Conservation (phyloP, 140 eudicot genomes). For the Flaveria floridana region DNA sequence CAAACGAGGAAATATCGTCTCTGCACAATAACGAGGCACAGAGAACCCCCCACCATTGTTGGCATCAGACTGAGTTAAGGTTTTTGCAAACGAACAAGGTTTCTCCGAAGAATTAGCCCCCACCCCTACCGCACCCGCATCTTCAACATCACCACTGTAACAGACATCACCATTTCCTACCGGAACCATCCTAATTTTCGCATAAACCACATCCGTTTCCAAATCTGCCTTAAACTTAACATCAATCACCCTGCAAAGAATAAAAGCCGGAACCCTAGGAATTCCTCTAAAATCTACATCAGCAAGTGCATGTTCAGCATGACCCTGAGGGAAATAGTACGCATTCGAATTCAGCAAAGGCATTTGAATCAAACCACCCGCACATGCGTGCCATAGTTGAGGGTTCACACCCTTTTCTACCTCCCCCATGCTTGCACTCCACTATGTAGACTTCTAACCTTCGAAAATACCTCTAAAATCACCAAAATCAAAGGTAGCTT, state of each 20-base stretch:
- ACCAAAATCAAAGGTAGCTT: conserved; percentile 1
- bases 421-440: conserved; percentile 38
- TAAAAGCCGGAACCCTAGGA: conserved; percentile 51
- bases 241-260: conserved; percentile 60
- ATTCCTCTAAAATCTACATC: conserved; percentile 51
- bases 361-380: conserved; percentile 76
- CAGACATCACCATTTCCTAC: conserved; percentile 39
- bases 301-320: conserved; percentile 64
- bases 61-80: conserved; percentile 82
- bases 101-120: conserved; percentile 48
- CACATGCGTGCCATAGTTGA: conserved; percentile 84
- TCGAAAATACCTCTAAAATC: background rate
- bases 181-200: conserved; percentile 57
- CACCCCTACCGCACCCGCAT: conserved; percentile 27
- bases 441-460: conserved; percentile 18
- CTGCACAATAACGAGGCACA: conserved; percentile 87
- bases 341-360: conserved; percentile 54
- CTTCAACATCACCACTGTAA: conserved; percentile 35
- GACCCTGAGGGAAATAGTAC: conserved; percentile 78
- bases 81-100: conserved; percentile 65
- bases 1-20: conserved; percentile 77
- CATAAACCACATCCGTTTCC: conserved; percentile 69
- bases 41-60: conserved; percentile 88
- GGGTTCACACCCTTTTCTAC: conserved; percentile 54
- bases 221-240: conserved; percentile 63